Evolutionary conservation across 2,329 filamentous ascomycete genomes (phyloP).

Genomic region (Dryadomyces sulphureus): DNA sequence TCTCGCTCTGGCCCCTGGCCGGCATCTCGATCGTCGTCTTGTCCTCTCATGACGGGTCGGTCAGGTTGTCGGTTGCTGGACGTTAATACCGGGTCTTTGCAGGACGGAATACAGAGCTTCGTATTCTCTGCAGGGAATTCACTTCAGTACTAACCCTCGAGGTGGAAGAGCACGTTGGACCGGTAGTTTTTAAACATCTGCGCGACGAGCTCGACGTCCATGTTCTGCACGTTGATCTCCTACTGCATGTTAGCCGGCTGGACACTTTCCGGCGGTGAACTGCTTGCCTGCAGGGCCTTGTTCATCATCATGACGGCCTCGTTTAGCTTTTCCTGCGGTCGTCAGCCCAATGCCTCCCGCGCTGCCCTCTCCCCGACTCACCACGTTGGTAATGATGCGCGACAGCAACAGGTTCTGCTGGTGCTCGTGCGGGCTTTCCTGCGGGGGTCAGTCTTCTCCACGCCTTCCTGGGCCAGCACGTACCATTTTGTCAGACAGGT

Average conservation of each 20-base stretch:
- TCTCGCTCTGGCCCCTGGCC: no score
- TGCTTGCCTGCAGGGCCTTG: constrained; percentile 64
- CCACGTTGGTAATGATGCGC: constrained; percentile 94
- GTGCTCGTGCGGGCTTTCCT: constrained; percentile 95
- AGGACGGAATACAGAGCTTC: not conserved
- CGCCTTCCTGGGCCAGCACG: not conserved
- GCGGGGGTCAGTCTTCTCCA: not conserved
- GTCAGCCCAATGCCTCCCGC: not conserved
- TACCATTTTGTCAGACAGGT: not conserved
- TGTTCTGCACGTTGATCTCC: constrained; percentile 98
- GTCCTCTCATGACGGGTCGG: constrained; percentile 6
- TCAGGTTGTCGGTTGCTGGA: constrained; percentile 12
- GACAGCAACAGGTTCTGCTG: constrained; percentile 89
- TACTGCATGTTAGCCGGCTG: constrained; percentile 20
- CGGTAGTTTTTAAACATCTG: constrained; percentile 99
- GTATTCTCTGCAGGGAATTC: no score
- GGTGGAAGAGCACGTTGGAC: constrained; percentile 90
- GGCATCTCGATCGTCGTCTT: not conserved
- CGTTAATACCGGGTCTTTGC: not conserved
- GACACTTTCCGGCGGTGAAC: not conserved
- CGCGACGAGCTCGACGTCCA: constrained; percentile 94
- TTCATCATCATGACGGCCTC: constrained; percentile 89
- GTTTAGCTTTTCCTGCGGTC: constrained; percentile 78
- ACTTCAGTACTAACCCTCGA: constrained; percentile 56
- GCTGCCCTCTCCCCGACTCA: constrained; percentile 28